Conservation (phyloP, 768 basidiomycete genomes). For the Sarcodon sp. region DNA sequence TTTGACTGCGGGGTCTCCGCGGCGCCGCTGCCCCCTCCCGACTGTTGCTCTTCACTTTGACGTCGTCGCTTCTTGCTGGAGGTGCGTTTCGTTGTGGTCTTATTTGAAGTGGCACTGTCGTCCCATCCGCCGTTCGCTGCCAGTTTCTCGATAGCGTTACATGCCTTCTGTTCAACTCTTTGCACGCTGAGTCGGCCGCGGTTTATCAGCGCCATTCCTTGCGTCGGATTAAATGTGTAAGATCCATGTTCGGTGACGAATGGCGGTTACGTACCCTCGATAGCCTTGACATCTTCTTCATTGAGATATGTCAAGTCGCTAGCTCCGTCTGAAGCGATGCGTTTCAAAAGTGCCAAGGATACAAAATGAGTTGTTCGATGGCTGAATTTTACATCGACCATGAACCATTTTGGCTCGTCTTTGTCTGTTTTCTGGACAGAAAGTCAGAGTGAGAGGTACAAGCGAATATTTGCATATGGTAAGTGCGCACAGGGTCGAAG, state of each 20-base stretch:
- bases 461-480: not conserved
- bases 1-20: too few species aligned
- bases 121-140: constrained; percentile 77
- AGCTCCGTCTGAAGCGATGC: constrained; percentile 33
- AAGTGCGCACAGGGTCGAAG: constrained; percentile 47
- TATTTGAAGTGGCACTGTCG: constrained; percentile 6
- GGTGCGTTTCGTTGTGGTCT: too few species aligned
- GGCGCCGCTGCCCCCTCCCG: too few species aligned
- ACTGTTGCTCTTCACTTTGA: too few species aligned
- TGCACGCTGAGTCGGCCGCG: constrained; percentile 85
- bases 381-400: constrained; percentile 72
- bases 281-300: constrained; percentile 41
- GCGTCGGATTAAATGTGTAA: constrained; percentile 2
- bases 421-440: constrained; percentile 58
- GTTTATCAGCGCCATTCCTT: constrained; percentile 70
- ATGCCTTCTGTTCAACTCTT: constrained; percentile 54
- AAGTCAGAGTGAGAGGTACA: constrained; percentile 1
- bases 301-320: constrained; percentile 46
- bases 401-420: constrained; percentile 79
- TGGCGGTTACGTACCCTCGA: constrained; percentile 37
- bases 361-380: constrained; percentile 61
- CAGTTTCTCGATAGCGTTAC: constrained; percentile 43
- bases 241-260: not conserved
- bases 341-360: constrained; percentile 61
- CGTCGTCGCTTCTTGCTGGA: too few species aligned